Percentiles rank a stretch among this genome's conserved stretches.
Conservation (phyloP, 2,329 filamentous ascomycete genomes). For the Aotearoamyces nothofagi region DNA sequence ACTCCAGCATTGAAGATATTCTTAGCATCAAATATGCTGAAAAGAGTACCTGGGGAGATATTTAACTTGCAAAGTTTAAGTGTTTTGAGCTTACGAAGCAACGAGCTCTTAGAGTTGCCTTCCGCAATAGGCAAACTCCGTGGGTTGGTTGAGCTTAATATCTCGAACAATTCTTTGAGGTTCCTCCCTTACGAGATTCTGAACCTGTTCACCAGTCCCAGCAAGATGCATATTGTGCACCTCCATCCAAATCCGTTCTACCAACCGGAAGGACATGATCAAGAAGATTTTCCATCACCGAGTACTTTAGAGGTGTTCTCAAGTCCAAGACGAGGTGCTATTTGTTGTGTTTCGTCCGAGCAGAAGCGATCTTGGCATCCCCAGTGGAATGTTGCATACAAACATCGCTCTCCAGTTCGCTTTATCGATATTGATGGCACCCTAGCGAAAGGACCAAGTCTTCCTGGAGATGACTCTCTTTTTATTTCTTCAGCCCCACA, state of each 20-base stretch:
- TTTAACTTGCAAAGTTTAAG: slow-evolving; percentile 47
- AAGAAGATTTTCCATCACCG: slow-evolving; percentile 3
- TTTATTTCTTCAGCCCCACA: background rate
- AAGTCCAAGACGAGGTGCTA: slow-evolving; percentile 4
- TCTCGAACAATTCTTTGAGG: slow-evolving; percentile 47
- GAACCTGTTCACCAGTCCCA: slow-evolving; percentile 30
- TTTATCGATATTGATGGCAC: slow-evolving; percentile 15
- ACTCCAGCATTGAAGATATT: slow-evolving; percentile 46
- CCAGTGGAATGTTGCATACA: slow-evolving; percentile 14
- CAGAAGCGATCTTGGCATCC: slow-evolving; percentile 2
- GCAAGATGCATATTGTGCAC: slow-evolving; percentile 34
- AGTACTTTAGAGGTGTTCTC: slow-evolving; percentile 2
- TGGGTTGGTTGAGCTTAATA: slow-evolving; percentile 46
- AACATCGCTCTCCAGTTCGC: slow-evolving; percentile 14
- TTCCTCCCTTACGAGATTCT: slow-evolving; percentile 49
- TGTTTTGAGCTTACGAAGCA: slow-evolving; percentile 50
- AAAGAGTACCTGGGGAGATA: slow-evolving; percentile 39
- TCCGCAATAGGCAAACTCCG: slow-evolving; percentile 39
- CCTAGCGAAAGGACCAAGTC: slow-evolving; percentile 14
- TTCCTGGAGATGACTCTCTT: slow-evolving; percentile 5
- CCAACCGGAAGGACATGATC: slow-evolving; percentile 20
- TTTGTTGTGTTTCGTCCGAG: slow-evolving; percentile 2
- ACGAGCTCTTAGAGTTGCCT: slow-evolving; percentile 44
- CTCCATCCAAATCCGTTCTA: slow-evolving; percentile 50
- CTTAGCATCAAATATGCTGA: slow-evolving; percentile 42